Evolutionary conservation across 1,139 yeast species (phyloP).

Genomic region (Barnettozyma hawaiiensis): DNA sequence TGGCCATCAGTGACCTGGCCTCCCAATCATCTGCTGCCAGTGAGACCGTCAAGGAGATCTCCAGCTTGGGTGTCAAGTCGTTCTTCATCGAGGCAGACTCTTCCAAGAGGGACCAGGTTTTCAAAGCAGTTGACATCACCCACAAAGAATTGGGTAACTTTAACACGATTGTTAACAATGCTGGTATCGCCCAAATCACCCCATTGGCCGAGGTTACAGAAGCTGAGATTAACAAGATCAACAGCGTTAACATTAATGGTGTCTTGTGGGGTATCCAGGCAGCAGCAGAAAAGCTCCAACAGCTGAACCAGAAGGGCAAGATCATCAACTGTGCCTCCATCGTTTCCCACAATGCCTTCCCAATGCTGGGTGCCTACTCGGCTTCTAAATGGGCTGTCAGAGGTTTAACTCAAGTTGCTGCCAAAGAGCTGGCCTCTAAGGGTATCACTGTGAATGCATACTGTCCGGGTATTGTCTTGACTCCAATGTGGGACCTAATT

Average conservation of each 20-base stretch:
- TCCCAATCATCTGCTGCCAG: constrained; percentile 19
- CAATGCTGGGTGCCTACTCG: constrained; percentile 24
- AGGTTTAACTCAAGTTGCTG: constrained; percentile 30
- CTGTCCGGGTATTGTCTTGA: constrained; percentile 29
- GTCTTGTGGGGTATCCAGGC: constrained; percentile 31
- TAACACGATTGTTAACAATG: constrained; percentile 30
- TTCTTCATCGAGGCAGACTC: constrained; percentile 26
- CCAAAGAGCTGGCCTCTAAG: constrained; percentile 26
- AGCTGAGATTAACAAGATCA: constrained; percentile 21
- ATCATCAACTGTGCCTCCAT: constrained; percentile 30
- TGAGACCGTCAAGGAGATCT: constrained; percentile 19
- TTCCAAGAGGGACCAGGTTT: constrained; percentile 22
- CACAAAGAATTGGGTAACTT: constrained; percentile 26
- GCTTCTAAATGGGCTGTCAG: constrained; percentile 29
- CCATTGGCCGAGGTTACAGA: constrained; percentile 25
- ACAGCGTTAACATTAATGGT: constrained; percentile 28
- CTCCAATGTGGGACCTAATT: constrained; percentile 29
- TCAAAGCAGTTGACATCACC: constrained; percentile 26
- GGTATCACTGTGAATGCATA: constrained; percentile 28
- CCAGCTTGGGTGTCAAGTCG: constrained; percentile 17
- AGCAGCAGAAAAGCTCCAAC: constrained; percentile 27
- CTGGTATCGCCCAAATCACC: constrained; percentile 28
- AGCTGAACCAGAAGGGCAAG: constrained; percentile 26
- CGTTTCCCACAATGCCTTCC: constrained; percentile 23
- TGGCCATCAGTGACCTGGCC: constrained; percentile 27